Base-by-base conservation (phyloP, 306 rosid genomes). In the Astragalus glycyphyllos region DNA sequence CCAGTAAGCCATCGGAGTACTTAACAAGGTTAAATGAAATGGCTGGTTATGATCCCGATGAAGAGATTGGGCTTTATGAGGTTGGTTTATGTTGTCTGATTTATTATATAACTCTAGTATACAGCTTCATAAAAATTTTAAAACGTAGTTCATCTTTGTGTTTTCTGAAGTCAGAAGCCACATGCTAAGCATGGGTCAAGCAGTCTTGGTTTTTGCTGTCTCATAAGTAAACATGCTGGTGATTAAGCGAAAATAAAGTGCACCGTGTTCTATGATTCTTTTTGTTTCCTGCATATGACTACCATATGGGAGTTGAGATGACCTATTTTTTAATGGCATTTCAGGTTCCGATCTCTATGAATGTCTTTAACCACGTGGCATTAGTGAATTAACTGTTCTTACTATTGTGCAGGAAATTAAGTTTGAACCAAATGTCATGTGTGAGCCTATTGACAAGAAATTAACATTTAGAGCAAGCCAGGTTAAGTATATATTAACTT, bases 371-470 rank as follows among this genome's bases (percentile, higher is more conserved):
- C 48, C 6, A 46, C 29, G 14, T 23, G 50, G 44, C 13, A 31
- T 48, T 58, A 46, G 50, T 51, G 56, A 58, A 72, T 54, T 67
- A 63, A 72, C 66, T 31, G 62, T 69, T 8, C 56, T 55, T 57
- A 26, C 58, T 55, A 4, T 51, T 71, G 55, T 81, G 58, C 83
- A 94, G 98, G 99, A 95, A 85, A 95, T 95, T 51, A 95, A 95
- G 86, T 91, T 89, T 73, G 97, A 95, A 75, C 99, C 99, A 38
- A 79, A 80, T 84, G 93, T 95, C 64, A 91, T 95, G 99, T 95
- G 99, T 57, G 99, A 95, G 77, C 92, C 89, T 60, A 86, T 95
- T 32, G 99, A 95, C 79, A 91, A 89, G 92, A 89, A 85, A 79
- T 20, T 78, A 76, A 86, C 92, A 42, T 95, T 95, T 80, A 86